phyloP scores from a whole-genome alignment of 257 asterid species.

The Misopates orontium region DNA sequence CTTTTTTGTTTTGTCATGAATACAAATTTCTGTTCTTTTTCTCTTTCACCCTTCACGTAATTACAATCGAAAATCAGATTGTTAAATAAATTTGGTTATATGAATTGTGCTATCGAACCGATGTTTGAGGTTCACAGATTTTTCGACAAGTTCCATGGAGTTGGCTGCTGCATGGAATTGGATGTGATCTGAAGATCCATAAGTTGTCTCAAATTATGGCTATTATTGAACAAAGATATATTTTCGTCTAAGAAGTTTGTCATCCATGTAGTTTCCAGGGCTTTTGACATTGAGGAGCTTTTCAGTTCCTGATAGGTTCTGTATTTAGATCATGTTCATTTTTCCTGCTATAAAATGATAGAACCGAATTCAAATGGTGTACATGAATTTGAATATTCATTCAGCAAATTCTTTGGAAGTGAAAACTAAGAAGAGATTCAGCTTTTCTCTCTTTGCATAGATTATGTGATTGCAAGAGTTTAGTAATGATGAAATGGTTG shows the following conservation, averaged over 20 bases:
- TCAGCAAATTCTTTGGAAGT: neutral
- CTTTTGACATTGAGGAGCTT: slow-evolving; percentile 35
- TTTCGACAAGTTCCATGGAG: slow-evolving; percentile 38
- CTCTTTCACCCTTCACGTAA: too few relatives aligned
- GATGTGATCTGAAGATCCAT: slow-evolving; percentile 34
- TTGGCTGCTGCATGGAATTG: slow-evolving; percentile 36
- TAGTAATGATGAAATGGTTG: too few relatives aligned
- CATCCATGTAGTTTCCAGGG: slow-evolving; percentile 62
- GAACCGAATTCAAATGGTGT: neutral
- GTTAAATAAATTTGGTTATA: too few relatives aligned
- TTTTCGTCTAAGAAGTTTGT: slow-evolving; percentile 38
- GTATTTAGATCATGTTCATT: too few relatives aligned
- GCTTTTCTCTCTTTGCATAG: too few relatives aligned
- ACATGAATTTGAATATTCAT: neutral
- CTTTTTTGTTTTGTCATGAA: too few relatives aligned
- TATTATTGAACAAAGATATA: slow-evolving; percentile 51
- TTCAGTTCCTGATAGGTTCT: slow-evolving; percentile 28
- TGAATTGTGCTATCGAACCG: too few relatives aligned
- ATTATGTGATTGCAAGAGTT: too few relatives aligned
- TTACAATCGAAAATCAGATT: too few relatives aligned
- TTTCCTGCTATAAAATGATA: neutral
- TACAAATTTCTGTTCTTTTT: too few relatives aligned
- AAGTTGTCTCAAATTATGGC: slow-evolving; percentile 27
- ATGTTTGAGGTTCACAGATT: too few relatives aligned
- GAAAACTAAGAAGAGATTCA: too few relatives aligned